Evolutionary conservation across 2,329 filamentous ascomycete genomes (phyloP), one percentile per base, ranked within the genome.

Genomic region (Exophiala aquamarina): DNA sequence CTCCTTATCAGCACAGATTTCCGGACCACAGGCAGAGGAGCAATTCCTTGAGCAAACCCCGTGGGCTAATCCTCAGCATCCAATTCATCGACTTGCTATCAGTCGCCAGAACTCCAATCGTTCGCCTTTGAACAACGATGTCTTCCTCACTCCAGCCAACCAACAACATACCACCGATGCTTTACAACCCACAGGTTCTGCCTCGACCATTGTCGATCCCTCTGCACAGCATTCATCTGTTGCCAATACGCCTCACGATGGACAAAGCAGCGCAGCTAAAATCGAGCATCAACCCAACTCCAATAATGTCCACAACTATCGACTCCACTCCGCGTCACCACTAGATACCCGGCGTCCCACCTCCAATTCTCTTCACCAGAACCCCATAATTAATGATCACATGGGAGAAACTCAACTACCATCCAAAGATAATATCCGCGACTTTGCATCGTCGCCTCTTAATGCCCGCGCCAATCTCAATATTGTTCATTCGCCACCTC

Each of bases 51-150:
- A 94, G 61, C 85, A 92, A 58, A 95, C 88, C 4, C 86, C 90
- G 1, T 96, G 91, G 91, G 89, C 90, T 28, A 95, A 95, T 63
- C 89, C 90, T 14, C 88, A 92, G 57, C 85, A 89, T 63, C 83
- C 86, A 5, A 78, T 82, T 8, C 84, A 89, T 62, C 77, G 80
- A 53, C 64, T 59, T 4, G 39, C 20, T 4, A 41, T 28, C 17
- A 59, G 50, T 41, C 62, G 58, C 39, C 59, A 67, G 42, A 51
- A 63, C 7, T 64, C 65, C 18, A 69, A 68, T 45, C 57, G 64
- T 23, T 61, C 65, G 4, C 62, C 66, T 4, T 38, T 59, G 31
- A 48, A 47, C 18, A 58, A 63, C 13, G 62, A 63, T 38, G 61
- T 66, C 28, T 69, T 66, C 47, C 61, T 66, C 15, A 72, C 70